Evolutionary conservation across 148 eudicot genomes (phyloP).

Genomic region (Gaultheria prostrata): DNA sequence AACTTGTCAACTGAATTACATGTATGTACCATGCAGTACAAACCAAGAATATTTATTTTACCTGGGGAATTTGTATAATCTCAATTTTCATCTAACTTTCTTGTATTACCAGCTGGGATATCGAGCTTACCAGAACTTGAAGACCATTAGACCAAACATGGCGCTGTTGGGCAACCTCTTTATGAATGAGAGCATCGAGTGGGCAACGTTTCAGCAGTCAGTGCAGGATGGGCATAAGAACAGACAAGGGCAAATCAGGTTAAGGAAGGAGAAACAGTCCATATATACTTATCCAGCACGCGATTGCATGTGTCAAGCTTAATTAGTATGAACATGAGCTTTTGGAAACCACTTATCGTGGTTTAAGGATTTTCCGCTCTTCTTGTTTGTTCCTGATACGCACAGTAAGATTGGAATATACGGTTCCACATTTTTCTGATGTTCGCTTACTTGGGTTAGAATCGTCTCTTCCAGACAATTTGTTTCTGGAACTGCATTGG

Average conservation of each 20-base stretch:
- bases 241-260: conserved; percentile 60
- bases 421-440: not conserved
- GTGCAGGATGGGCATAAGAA: conserved; percentile 72
- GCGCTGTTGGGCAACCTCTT: conserved; percentile 71
- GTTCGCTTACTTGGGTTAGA: not conserved
- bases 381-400: not conserved
- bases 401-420: not conserved
- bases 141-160: conserved; percentile 87
- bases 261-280: conserved; percentile 56
- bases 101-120: conserved; percentile 56
- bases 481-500: not conserved
- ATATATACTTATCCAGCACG: conserved; percentile 92
- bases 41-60: not conserved
- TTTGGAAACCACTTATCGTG: not conserved
- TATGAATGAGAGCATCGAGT: conserved; percentile 61
- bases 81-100: conserved; percentile 9
- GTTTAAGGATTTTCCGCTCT: not conserved
- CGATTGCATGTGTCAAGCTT: conserved; percentile 90
- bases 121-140: conserved; percentile 80
- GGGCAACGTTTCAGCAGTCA: conserved; percentile 65
- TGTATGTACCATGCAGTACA: not conserved
- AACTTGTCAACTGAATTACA: not conserved
- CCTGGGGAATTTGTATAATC: not conserved
- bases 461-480: not conserved
- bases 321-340: not conserved